Base-by-base conservation (phyloP, 495 filamentous ascomycete species). In the Lentithecium fluviatile region DNA sequence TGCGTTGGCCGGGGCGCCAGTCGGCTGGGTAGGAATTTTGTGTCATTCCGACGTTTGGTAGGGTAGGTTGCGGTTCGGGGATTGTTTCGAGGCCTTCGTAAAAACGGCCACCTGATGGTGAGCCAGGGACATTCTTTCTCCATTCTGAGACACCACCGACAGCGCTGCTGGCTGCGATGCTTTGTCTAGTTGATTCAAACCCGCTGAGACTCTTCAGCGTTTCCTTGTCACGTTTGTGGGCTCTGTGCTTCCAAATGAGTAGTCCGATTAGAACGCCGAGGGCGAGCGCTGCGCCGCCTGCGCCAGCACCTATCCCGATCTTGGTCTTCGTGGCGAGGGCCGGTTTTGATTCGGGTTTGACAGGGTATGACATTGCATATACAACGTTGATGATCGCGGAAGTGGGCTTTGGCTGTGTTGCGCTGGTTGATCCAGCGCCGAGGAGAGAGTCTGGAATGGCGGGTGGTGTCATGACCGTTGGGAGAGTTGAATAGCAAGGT, bases 311-410 rank as follows among this genome's bases (percentile, higher is more conserved):
- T 38, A 65, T 65, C 1, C 62, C 56, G 42, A 65, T 65, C 26
- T 65, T 65, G 12, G 56, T 37, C 8, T 43, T 36, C 13, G 42
- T 46, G 25, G 62, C 40, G 13, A 65, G 56, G 6, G 36, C 54
- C 3, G 48, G 24, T 42, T 58, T 55, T 19, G 46, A 20, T 5
- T 5, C 17, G 32, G 42, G 26, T 42, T 65, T 55, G 26, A 65
- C 49, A 5, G 56, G 56, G 47, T 65, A 65, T 29, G 60, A 48
- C 56, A 60, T 60, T 25, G 62, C 62, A 56, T 65, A 65, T 25
- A 65, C 62, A 49, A 65, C 56, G 45, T 65, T 65, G 12, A 65
- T 50, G 20, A 65, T 56, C 15, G 62, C 62, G 26, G 62, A 65
- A 0, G 56, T 65, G 43, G 62, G 56, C 51, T 56, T 59, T 8